These are phyloP conservation scores for Fusarium irregulare DNA, from an alignment of 2,329 filamentous ascomycete species.

Conservation along the genomic window DNA sequence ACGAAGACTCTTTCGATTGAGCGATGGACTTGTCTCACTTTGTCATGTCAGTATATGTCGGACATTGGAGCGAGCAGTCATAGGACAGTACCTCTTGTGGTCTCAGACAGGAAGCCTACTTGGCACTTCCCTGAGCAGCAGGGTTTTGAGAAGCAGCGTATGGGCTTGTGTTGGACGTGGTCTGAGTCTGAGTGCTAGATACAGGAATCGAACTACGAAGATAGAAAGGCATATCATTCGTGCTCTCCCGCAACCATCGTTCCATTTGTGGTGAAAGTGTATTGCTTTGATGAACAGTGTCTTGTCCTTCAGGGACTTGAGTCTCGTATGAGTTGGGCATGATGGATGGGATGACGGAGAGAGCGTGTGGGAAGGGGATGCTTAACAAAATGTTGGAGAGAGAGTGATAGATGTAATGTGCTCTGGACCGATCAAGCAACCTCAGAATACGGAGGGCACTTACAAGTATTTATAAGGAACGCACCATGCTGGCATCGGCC, in stretches of 20 bases:
- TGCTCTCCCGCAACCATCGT: slow-evolving; percentile 14
- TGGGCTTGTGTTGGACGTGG: accelerated
- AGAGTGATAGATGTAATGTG: too few relatives aligned
- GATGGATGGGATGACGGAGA: too few relatives aligned
- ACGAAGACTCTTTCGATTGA: too few relatives aligned
- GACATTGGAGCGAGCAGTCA: accelerated
- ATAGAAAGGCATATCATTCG: slow-evolving; percentile 15
- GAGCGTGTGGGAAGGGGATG: too few relatives aligned
- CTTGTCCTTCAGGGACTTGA: background rate
- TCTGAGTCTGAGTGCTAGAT: background rate
- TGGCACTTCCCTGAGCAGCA: slow-evolving; percentile 9
- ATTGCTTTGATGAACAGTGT: background rate
- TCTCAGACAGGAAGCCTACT: background rate
- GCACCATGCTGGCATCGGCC: too few relatives aligned
- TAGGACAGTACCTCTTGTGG: accelerated
- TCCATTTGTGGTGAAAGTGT: background rate
- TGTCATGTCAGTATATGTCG: background rate
- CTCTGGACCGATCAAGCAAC: too few relatives aligned
- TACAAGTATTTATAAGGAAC: too few relatives aligned
- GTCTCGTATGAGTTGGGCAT: accelerated
- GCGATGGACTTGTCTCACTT: accelerated
- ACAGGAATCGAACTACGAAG: background rate
- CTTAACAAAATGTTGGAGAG: too few relatives aligned
- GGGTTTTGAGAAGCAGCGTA: background rate
- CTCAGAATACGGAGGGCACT: too few relatives aligned